Evolutionary conservation across 108 stramenopile species (phyloP).

Genomic region (Halocafeteria seosinensis): DNA sequence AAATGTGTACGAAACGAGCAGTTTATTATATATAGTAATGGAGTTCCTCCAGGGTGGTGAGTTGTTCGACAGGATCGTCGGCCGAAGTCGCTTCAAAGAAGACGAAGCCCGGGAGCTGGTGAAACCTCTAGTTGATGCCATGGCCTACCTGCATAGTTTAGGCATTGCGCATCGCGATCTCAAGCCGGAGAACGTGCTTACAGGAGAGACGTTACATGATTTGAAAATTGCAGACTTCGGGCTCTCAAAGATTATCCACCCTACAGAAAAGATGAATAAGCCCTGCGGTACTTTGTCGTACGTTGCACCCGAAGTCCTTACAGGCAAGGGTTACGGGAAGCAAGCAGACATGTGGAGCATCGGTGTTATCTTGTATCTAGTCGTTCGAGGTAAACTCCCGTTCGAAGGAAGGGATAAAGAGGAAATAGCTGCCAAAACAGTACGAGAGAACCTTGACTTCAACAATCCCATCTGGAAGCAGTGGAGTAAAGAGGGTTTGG

Average conservation of each 20-base stretch:
- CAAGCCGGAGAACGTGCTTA: conserved; percentile 43
- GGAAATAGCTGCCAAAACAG: conserved; percentile 27
- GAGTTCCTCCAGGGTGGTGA: conserved; percentile 61
- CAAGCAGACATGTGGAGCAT: conserved; percentile 38
- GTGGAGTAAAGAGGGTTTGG: conserved; percentile 1
- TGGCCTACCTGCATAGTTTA: conserved; percentile 38
- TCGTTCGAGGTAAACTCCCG: conserved; percentile 30
- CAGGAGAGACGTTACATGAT: conserved; percentile 36
- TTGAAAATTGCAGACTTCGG: conserved; percentile 45
- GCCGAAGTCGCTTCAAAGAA: conserved; percentile 28
- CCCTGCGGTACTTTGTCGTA: conserved; percentile 20
- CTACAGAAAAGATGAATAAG: conserved; percentile 29
- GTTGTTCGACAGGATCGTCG: conserved; percentile 43
- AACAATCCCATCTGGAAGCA: neutral
- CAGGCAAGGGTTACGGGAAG: conserved; percentile 24
- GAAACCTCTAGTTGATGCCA: conserved; percentile 27
- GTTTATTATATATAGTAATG: conserved; percentile 54
- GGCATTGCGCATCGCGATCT: conserved; percentile 40
- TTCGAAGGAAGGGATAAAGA: conserved; percentile 32
- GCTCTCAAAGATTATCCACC: conserved; percentile 29
- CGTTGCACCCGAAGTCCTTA: conserved; percentile 26
- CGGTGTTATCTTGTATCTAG: conserved; percentile 37
- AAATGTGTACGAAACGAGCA: conserved; percentile 18
- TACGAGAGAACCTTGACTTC: conserved; percentile 16
- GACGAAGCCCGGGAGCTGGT: conserved; percentile 25